These are phyloP conservation scores for Staphylotrichum longicolle DNA, from an alignment of 495 filamentous ascomycete genomes.

Conservation along the genomic window DNA sequence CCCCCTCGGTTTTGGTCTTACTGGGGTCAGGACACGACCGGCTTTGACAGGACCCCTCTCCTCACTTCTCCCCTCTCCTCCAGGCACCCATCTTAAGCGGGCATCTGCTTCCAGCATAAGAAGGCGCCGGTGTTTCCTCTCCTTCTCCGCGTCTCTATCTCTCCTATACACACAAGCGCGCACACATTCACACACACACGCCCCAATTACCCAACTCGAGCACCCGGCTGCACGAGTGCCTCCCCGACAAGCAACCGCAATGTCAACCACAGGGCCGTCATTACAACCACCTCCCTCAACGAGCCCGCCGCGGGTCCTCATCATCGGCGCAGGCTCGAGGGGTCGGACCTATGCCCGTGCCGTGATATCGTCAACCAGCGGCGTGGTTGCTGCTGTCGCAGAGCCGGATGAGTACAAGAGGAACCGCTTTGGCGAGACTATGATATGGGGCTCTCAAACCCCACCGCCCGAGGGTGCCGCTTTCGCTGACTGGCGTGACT, in stretches of 20 bases:
- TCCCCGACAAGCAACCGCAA: not conserved
- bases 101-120: no score
- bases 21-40: no score
- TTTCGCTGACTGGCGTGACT: constrained; percentile 73
- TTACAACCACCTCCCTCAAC: constrained; percentile 29
- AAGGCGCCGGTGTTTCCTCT: no score
- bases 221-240: no score
- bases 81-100: no score
- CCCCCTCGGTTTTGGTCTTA: no score
- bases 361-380: constrained; percentile 58
- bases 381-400: constrained; percentile 69
- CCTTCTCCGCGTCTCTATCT: no score
- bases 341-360: constrained; percentile 73
- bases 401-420: constrained; percentile 82
- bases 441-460: constrained; percentile 59
- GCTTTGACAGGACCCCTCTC: no score
- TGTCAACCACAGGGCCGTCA: constrained; percentile 8
- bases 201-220: no score
- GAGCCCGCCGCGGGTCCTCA: constrained; percentile 59
- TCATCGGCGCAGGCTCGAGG: constrained; percentile 86
- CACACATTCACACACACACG: no score
- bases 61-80: no score
- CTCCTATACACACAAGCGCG: no score
- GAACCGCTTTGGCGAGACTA: constrained; percentile 59
- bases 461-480: constrained; percentile 51